Base-by-base conservation (phyloP, 176 grass and related monocot genomes). In the Eleusine coracana region DNA sequence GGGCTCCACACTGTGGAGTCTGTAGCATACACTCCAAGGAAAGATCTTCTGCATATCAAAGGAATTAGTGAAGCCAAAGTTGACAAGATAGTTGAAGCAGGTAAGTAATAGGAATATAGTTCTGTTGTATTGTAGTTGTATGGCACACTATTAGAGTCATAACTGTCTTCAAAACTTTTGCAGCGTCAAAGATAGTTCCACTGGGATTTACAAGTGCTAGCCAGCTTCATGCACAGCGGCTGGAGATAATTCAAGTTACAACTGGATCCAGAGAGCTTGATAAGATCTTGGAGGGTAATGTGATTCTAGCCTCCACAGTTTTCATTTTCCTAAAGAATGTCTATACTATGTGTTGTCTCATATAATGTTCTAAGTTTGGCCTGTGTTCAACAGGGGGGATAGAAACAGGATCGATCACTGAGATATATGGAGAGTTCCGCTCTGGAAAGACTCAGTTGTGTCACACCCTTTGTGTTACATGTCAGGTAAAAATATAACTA, bases 191-290 rank as follows among this genome's bases (percentile, higher is more conserved):
- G 77, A 84, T 89, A 64, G 91, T 99, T 64, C 93, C 93, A 14
- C 79, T 99, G 70, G 93, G 96, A 21, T 99, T 99, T 94, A 99
- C 96, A 62, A 96, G 96, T 90, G 96, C 96, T n/a, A 87, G 87
- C 61, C 96, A 99, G 84, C 89, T 99, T 60, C 93, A 99, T 90
- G 93, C 93, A 23, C 91, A 99, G 39, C 73, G 93, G 54, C 89
- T 96, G 69, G 96, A 96, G 87, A 99, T 99, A 50, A 96, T 99
- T 84, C 96, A 99, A 88, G 87, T 99, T 54, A 90, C 93, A 65
- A 92, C 96, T 81, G 96, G 96, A 83, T 96, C 96, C 80, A 92
- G 85, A 84, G 93, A 99, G 78, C 96, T 99, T 81, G 96, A 99
- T 83, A 96, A 96, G 82, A 90, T 99, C 75, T 93, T 99, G 82